A percentile compares a stretch with the other conserved stretches of the same genome.
These are phyloP conservation scores for Penicillium malachiteum DNA, from an alignment of 495 filamentous ascomycete genomes.

Conservation along the genomic window DNA sequence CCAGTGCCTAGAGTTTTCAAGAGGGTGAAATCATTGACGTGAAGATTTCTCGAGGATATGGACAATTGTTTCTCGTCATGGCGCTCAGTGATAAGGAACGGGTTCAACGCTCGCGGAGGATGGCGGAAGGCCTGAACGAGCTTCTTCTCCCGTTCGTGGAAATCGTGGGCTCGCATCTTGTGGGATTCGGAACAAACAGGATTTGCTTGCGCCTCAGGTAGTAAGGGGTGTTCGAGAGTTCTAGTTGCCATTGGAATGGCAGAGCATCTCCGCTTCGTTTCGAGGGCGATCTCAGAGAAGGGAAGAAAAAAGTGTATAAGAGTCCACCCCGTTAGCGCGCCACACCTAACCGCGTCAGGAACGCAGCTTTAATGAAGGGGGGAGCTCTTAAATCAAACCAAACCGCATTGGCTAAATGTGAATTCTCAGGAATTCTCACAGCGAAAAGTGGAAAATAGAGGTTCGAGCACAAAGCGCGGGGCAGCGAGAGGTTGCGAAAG, in stretches of 20 bases:
- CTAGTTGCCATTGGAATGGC: slow-evolving; percentile 45
- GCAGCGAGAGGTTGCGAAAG: slow-evolving; percentile 15
- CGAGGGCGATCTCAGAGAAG: slow-evolving; percentile 5
- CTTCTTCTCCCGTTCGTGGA: slow-evolving; percentile 52
- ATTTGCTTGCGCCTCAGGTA: slow-evolving; percentile 35
- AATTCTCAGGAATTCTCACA: background rate
- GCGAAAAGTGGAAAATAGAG: slow-evolving; percentile 3
- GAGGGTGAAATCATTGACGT: slow-evolving; percentile 73
- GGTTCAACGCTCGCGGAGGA: slow-evolving; percentile 47
- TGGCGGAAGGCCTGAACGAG: slow-evolving; percentile 45
- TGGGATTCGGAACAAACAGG: slow-evolving; percentile 23
- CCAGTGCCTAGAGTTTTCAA: slow-evolving; percentile 91
- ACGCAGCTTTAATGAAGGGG: slow-evolving; percentile 13
- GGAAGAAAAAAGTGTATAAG: slow-evolving; percentile 18
- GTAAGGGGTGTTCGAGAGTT: slow-evolving; percentile 41
- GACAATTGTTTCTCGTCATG: slow-evolving; percentile 59
- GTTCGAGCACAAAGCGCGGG: slow-evolving; percentile 13
- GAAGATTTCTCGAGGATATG: slow-evolving; percentile 52
- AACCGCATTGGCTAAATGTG: slow-evolving; percentile 13
- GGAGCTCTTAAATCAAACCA: slow-evolving; percentile 14
- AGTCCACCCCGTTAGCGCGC: slow-evolving; percentile 26
- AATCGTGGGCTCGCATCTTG: slow-evolving; percentile 36
- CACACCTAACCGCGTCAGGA: slow-evolving; percentile 27
- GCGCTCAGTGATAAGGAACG: slow-evolving; percentile 53
- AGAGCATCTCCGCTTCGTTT: slow-evolving; percentile 33